phyloP scores from a whole-genome alignment of 495 filamentous ascomycete genomes.

The Aspergillus mulundensis region DNA sequence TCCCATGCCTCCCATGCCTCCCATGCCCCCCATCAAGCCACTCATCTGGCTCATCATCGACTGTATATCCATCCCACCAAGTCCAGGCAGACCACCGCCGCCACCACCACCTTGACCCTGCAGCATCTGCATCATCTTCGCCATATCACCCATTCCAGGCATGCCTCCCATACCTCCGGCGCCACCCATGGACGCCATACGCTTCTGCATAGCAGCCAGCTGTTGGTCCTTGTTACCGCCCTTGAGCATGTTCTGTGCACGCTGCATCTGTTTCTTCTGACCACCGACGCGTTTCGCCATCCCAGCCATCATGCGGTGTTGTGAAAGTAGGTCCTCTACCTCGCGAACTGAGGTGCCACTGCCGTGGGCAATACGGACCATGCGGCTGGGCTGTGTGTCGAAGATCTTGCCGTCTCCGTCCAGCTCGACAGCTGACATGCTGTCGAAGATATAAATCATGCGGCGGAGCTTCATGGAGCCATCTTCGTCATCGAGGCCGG shows the following conservation, averaged over 20 bases:
- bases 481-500: conserved; percentile 94
- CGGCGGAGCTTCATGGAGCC: conserved; percentile 87
- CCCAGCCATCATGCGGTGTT: conserved; percentile 97
- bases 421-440: conserved; percentile 92
- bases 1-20: conserved; percentile 38
- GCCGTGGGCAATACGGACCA: conserved; percentile 87
- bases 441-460: conserved; percentile 99
- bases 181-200: conserved; percentile 87
- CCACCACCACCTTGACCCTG: conserved; percentile 46
- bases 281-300: conserved; percentile 99
- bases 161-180: conserved; percentile 58
- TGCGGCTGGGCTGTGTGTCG: conserved; percentile 84
- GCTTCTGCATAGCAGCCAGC: conserved; percentile 96
- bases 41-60: conserved; percentile 85
- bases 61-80: conserved; percentile 74
- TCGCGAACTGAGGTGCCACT: conserved; percentile 90
- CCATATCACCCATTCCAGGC: conserved; percentile 70
- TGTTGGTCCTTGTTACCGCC: conserved; percentile 87
- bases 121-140: conserved; percentile 77
- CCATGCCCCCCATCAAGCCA: conserved; percentile 58
- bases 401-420: conserved; percentile 94
- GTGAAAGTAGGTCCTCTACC: conserved; percentile 94
- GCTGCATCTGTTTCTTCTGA: conserved; percentile 94
- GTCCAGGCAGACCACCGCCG: conserved; percentile 39
- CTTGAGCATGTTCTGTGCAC: conserved; percentile 83